A percentile compares a stretch with the other conserved stretches of the same genome.
Evolutionary conservation across 805 yeast genomes (phyloP).

Genomic region (Saturnispora sanitii): DNA sequence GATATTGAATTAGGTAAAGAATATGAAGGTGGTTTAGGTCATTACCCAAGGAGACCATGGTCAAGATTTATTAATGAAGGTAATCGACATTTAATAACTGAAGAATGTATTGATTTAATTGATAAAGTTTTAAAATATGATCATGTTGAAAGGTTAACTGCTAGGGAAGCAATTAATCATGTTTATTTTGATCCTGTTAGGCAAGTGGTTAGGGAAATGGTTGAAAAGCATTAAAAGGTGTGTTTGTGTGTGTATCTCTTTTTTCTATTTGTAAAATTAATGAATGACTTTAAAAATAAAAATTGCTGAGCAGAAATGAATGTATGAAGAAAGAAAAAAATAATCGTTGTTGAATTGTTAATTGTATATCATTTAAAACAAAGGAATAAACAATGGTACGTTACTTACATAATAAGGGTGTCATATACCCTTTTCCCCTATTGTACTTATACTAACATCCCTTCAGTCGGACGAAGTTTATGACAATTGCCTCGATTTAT

Average conservation of each 20-base stretch:
- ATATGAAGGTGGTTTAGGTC: constrained; percentile 68
- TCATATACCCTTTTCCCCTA: not conserved
- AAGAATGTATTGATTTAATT: constrained; percentile 71
- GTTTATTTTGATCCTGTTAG: constrained; percentile 30
- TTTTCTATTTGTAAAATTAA: too few relatives aligned
- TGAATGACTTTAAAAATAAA: too few relatives aligned
- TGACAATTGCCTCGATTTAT: constrained; percentile 71
- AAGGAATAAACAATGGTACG: constrained; percentile 6
- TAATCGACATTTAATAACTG: constrained; percentile 57
- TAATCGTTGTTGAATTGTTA: not conserved
- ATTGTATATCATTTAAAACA: not conserved
- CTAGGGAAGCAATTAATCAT: constrained; percentile 80
- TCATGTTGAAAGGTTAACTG: constrained; percentile 82
- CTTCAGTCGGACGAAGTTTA: constrained; percentile 32
- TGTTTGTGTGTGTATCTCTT: too few relatives aligned
- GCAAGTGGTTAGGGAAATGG: constrained; percentile 10
- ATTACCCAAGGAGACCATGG: constrained; percentile 84
- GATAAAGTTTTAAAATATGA: constrained; percentile 76
- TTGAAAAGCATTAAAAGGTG: too few relatives aligned
- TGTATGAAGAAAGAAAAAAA: not conserved
- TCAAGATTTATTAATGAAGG: constrained; percentile 56
- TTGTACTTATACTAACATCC: constrained; percentile 3
- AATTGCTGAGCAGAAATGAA: too few relatives aligned
- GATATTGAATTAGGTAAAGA: constrained; percentile 62
- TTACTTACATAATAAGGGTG: too few relatives aligned